A percentile compares a stretch with the other conserved stretches of the same genome.
These are phyloP conservation scores for Incumbomyces delicatus DNA, from an alignment of 2,329 filamentous ascomycete genomes.

Conservation along the genomic window DNA sequence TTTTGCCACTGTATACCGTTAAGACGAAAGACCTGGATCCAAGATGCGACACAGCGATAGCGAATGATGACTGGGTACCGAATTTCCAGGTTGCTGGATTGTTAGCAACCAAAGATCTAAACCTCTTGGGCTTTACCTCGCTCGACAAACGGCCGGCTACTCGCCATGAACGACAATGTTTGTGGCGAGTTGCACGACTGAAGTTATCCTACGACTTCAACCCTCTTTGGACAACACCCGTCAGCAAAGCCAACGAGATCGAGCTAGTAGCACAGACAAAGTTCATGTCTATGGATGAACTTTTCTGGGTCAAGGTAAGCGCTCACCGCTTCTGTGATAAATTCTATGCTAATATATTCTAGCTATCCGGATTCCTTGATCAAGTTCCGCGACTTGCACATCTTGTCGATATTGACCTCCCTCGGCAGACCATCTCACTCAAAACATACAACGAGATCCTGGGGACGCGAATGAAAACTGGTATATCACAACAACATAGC, in stretches of 20 bases:
- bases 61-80: slow-evolving; percentile 39
- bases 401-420: slow-evolving; percentile 22
- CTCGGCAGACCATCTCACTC: slow-evolving; percentile 15
- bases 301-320: slow-evolving; percentile 43
- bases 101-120: slow-evolving; percentile 40
- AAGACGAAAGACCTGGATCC: slow-evolving; percentile 35
- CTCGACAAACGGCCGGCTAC: slow-evolving; percentile 36
- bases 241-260: background rate
- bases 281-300: slow-evolving; percentile 40
- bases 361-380: slow-evolving; percentile 42
- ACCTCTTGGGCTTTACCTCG: slow-evolving; percentile 35
- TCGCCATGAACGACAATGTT: slow-evolving; percentile 32
- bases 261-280: slow-evolving; percentile 21
- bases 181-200: slow-evolving; percentile 39
- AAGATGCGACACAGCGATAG: slow-evolving; percentile 26
- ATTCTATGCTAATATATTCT: slow-evolving; percentile 13
- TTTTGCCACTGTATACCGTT: slow-evolving; percentile 38
- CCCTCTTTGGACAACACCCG: background rate
- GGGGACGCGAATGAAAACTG: background rate
- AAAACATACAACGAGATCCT: slow-evolving; percentile 8
- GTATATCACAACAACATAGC: background rate
- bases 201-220: slow-evolving; percentile 36
- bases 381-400: slow-evolving; percentile 40
- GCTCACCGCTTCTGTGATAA: slow-evolving; percentile 1
- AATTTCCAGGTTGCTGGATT: slow-evolving; percentile 41